Base-by-base conservation (phyloP, 805 yeast genomes). In the Candida adriatica region DNA sequence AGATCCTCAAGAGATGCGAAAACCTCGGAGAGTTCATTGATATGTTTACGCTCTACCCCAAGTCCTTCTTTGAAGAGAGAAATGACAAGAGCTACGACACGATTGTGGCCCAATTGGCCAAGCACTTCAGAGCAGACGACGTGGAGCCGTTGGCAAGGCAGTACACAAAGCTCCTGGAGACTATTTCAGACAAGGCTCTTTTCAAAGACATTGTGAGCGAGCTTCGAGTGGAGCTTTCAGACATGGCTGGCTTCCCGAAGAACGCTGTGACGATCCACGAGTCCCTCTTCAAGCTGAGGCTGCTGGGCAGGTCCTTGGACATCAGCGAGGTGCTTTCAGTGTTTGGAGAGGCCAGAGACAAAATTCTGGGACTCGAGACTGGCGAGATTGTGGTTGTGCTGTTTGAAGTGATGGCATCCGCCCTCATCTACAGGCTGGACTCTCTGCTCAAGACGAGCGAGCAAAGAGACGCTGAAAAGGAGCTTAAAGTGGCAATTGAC, bases 61-160 rank as follows among this genome's bases (percentile, higher is more conserved):
- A 33, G 4, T 42, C 39, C n/a, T 21, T 29, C 5, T 56, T 53
- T 34, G 50, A 43, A 21, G 43, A 47, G 8, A 27, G 36, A n/a
- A 30, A 39, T n/a, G 41, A 50, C 17, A 37, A 37, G 3, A 19
- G 27, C 7, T 45, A 37, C 27, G 39, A 41, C 10, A 15, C 18
- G 2, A 21, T 43, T 6, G 26, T 39, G 16, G 17, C 31, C 6
- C 21, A 36, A 2, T 27, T 46, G 6, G 23, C 43, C 16, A 43
- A 45, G 21, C 35, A 36, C 19, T 33, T 49, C 29, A 48, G 48
- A 33, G 41, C 41, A 13, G 43, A 48, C 27, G 14, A 34, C 11
- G 28, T 50, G 11, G 20, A 17, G 1, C n/a, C 18, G 11, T 27
- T 44, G 16, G 33, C 36, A 16, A 23, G 26, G 1, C 48, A 47